These are phyloP conservation scores for Plectosphaerella cucumerina DNA, from an alignment of 2,329 filamentous ascomycete species.

Conservation along the genomic window DNA sequence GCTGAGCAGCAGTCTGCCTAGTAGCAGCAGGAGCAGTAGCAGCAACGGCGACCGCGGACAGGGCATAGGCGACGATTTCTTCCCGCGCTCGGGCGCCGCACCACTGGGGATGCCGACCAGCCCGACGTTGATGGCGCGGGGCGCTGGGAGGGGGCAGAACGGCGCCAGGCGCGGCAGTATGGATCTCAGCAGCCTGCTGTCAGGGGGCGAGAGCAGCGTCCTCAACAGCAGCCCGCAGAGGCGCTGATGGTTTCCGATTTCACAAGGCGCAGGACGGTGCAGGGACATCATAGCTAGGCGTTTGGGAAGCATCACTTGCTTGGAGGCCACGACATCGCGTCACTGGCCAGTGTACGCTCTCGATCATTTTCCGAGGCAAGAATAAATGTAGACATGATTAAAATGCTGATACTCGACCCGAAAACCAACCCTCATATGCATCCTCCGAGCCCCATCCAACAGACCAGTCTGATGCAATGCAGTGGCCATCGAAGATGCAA, in stretches of 20 bases:
- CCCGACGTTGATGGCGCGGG: constrained; percentile 28
- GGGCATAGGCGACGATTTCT: constrained; percentile 32
- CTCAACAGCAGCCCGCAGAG: constrained; percentile 49
- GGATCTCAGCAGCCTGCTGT: constrained; percentile 52
- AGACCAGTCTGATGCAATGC: background rate
- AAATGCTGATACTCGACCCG: constrained; percentile 1
- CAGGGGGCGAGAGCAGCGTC: constrained; percentile 53
- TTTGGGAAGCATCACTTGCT: background rate
- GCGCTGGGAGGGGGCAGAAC: constrained; percentile 11
- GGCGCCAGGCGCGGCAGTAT: constrained; percentile 38
- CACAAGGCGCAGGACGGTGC: no score
- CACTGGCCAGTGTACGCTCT: background rate
- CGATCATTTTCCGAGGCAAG: background rate
- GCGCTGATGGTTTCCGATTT: no score
- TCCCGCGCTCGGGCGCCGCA: constrained; percentile 25
- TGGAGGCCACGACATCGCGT: no score
- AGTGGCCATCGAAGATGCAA: background rate
- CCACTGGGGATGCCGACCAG: constrained; percentile 28
- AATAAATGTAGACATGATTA: constrained; percentile 2
- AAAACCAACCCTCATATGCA: background rate
- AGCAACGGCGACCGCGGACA: constrained; percentile 14
- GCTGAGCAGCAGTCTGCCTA: constrained; percentile 44
- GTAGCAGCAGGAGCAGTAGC: constrained; percentile 14
- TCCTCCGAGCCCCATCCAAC: background rate
- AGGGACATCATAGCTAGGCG: background rate